phyloP scores from a whole-genome alignment of 768 basidiomycete genomes.

The Termitomyces sp. region DNA sequence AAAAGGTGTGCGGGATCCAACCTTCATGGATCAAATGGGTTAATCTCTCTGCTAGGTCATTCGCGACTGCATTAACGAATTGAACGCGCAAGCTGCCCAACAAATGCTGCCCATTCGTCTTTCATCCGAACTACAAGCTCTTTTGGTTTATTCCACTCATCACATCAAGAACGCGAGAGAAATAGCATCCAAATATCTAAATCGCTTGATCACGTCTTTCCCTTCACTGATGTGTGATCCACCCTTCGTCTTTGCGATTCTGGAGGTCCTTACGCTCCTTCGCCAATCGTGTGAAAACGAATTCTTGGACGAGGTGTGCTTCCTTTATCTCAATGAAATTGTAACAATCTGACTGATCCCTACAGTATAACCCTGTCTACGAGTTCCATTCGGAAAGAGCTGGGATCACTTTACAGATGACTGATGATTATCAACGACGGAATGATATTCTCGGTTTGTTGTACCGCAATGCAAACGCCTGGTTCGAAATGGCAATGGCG shows the following conservation, averaged over 20 bases:
- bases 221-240: slow-evolving; percentile 93
- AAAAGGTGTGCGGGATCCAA: slow-evolving; percentile 48
- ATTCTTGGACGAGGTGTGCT: slow-evolving; percentile 77
- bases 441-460: slow-evolving; percentile 79
- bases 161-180: slow-evolving; percentile 77
- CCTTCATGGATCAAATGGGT: background rate
- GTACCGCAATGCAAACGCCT: slow-evolving; percentile 66
- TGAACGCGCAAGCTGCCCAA: slow-evolving; percentile 70
- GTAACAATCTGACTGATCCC: background rate
- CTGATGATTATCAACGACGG: slow-evolving; percentile 80
- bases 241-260: slow-evolving; percentile 78
- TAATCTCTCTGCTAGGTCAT: slow-evolving; percentile 52
- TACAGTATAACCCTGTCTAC: slow-evolving; percentile 85
- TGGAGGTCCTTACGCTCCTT: slow-evolving; percentile 88
- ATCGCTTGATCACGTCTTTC: slow-evolving; percentile 83
- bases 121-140: slow-evolving; percentile 64
- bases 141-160: slow-evolving; percentile 78
- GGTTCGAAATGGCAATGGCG: slow-evolving; percentile 84
- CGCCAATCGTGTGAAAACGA: slow-evolving; percentile 88
- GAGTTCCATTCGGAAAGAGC: slow-evolving; percentile 77
- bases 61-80: slow-evolving; percentile 61
- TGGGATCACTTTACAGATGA: slow-evolving; percentile 69
- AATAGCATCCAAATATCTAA: slow-evolving; percentile 76
- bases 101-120: slow-evolving; percentile 70
- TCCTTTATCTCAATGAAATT: background rate